A percentile compares a stretch with the other conserved stretches of the same genome.
These are phyloP conservation scores for Talaromyces adpressus DNA, from an alignment of 495 filamentous ascomycete species.

Conservation along the genomic window DNA sequence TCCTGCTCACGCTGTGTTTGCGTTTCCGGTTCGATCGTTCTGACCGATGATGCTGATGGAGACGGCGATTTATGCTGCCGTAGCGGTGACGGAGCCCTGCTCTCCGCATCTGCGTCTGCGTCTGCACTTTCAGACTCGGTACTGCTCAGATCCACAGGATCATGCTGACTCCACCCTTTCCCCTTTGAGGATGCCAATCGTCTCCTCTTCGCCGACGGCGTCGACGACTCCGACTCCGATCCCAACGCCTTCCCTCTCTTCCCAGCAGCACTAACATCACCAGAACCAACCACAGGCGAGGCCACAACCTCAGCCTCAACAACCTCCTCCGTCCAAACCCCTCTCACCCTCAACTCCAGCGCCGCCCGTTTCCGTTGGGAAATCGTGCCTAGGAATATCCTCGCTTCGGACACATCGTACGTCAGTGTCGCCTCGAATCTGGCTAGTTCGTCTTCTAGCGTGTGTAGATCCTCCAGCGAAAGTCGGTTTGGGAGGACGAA, in stretches of 20 bases:
- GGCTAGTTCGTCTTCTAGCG: conserved; percentile 56
- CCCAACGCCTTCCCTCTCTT: conserved; percentile 12
- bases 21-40: background rate
- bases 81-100: background rate
- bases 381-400: conserved; percentile 66
- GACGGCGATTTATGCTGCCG: background rate
- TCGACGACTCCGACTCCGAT: background rate
- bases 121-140: background rate
- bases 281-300: background rate
- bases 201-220: conserved; percentile 12
- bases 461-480: conserved; percentile 48
- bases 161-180: conserved; percentile 15
- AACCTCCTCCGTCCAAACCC: conserved; percentile 51
- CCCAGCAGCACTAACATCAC: background rate
- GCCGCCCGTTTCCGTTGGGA: conserved; percentile 59
- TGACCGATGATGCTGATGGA: background rate
- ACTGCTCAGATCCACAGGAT: background rate
- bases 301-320: conserved; percentile 6
- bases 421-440: conserved; percentile 52
- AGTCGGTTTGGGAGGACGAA: conserved; percentile 72
- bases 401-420: conserved; percentile 64
- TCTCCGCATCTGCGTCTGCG: background rate
- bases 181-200: conserved; percentile 26
- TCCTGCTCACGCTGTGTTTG: background rate
- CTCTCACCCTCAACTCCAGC: conserved; percentile 67